A percentile compares a stretch with the other conserved stretches of the same genome.
Conservation (phyloP, 2,329 filamentous ascomycete species). For the Penicillium sp. region DNA sequence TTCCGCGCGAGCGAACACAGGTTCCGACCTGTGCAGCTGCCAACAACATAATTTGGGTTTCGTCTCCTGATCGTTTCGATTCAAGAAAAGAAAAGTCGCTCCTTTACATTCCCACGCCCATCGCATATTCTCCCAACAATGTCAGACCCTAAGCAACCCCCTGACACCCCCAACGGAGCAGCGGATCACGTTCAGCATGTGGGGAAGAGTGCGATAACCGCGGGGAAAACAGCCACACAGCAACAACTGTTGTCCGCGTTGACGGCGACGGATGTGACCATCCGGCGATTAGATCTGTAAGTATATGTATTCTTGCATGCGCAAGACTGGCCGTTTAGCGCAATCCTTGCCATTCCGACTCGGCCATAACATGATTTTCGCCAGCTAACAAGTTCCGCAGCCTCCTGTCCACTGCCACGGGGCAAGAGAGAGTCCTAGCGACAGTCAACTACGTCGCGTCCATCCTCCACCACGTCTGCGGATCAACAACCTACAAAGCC, state of each 20-base stretch:
- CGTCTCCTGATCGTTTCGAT: neutral
- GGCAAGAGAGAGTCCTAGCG: slow-evolving; percentile 73
- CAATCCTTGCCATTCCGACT: neutral
- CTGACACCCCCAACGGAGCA: slow-evolving; percentile 22
- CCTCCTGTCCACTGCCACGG: slow-evolving; percentile 70
- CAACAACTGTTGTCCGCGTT: slow-evolving; percentile 37
- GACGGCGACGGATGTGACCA: slow-evolving; percentile 36
- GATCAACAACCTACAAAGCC: slow-evolving; percentile 54
- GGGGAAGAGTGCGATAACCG: slow-evolving; percentile 25
- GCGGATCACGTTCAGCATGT: slow-evolving; percentile 26
- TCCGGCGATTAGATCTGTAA: slow-evolving; percentile 42
- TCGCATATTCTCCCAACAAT: slow-evolving; percentile 21
- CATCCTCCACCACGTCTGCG: slow-evolving; percentile 65
- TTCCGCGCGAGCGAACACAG: slow-evolving; percentile 17
- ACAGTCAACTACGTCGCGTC: slow-evolving; percentile 72
- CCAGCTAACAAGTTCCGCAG: slow-evolving; percentile 44
- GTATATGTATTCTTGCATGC: slow-evolving; percentile 1
- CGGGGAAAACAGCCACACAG: slow-evolving; percentile 34
- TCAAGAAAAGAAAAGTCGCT: slow-evolving; percentile 5
- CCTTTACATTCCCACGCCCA: slow-evolving; percentile 11
- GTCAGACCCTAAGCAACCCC: slow-evolving; percentile 29
- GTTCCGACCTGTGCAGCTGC: slow-evolving; percentile 13
- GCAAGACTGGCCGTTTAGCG: neutral
- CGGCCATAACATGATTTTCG: neutral
- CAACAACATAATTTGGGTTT: neutral